Evolutionary conservation across 106 monocot species (phyloP), one percentile per base, ranked within the genome.

Genomic region (Iris macrosiphon): DNA sequence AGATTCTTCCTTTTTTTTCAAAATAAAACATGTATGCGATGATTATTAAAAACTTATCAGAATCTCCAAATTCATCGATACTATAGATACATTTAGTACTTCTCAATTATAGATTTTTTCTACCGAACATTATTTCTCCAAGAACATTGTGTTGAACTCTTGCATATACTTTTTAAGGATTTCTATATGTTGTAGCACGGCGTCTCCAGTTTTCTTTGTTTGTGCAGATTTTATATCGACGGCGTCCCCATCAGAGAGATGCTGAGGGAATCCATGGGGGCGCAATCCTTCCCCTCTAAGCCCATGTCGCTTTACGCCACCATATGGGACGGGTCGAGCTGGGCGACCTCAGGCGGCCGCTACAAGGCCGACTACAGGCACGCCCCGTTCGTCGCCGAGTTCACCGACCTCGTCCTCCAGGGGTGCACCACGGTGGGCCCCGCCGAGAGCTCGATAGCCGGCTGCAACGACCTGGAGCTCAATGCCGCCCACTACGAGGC

Each of bases 271-370:
- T 66, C 66, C 13, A 58, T 79, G 68, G 76, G 73, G 7, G 75
- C 52, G 24, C 64, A 63, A 35, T 4, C 34, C 41, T 85, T 61
- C 69, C 85, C 85, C 1, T 49, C 76, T 4, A 85, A 85, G 69
- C 84, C 85, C 41, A 85, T 85, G 85, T 80, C 80, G 6, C 56
- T 85, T 38, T 85, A 85, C 45, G 85, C n/a, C 55, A 85, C 80
- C 60, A 85, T 85, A 20, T 85, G 85, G 85, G 85, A 85, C 40
- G 85, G 80, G n/a, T 85, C 85, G 10, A 40, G 28, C 21, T 85
- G 85, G 85, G 85, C 85, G 16, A 85, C 85, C 22, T 61, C 69
- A 31, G 85, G 85, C n/a, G 85, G 85, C 29, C 63, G 76, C 17
- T 80, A 85, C 73, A 85, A 62, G 76, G 61, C 80, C 43, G 66